Percentiles rank a stretch among this genome's conserved stretches.
Evolutionary conservation across 768 basidiomycete genomes (phyloP).

Genomic region (Neoboletus magnificus): DNA sequence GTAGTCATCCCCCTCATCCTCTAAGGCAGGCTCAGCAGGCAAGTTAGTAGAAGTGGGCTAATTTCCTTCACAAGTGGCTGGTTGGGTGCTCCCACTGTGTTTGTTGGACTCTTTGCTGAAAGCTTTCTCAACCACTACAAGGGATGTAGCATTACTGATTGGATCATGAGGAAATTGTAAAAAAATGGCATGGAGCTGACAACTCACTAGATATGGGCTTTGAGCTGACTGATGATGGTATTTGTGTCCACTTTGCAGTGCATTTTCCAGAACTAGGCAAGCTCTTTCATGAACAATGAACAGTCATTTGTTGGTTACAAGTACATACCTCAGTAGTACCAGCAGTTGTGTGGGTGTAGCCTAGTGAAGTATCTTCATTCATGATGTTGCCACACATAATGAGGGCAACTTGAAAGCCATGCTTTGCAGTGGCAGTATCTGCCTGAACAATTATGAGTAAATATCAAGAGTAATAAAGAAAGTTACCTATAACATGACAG

Average conservation of each 20-base stretch:
- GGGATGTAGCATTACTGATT: background rate
- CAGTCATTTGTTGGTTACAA: background rate
- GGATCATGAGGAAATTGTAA: background rate
- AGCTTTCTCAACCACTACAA: background rate
- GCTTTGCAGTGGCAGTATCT: background rate
- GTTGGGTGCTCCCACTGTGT: background rate
- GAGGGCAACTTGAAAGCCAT: background rate
- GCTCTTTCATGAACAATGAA: background rate
- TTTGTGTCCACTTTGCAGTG: background rate
- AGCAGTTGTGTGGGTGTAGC: background rate
- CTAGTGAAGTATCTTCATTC: background rate
- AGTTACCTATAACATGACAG: background rate
- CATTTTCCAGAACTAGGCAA: background rate
- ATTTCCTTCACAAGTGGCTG: background rate
- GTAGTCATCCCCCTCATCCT: background rate
- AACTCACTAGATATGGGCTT: background rate
- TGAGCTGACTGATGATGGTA: slow-evolving; percentile 1
- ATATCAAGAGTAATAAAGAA: background rate
- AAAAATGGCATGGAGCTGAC: background rate
- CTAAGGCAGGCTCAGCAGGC: background rate
- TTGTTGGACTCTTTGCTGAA: background rate
- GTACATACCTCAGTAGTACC: background rate
- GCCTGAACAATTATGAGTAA: background rate
- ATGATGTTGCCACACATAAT: slow-evolving; percentile 1
- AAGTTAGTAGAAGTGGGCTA: background rate